phyloP scores from a whole-genome alignment of 257 asterid genomes.

The Solanum tarapatanum region DNA sequence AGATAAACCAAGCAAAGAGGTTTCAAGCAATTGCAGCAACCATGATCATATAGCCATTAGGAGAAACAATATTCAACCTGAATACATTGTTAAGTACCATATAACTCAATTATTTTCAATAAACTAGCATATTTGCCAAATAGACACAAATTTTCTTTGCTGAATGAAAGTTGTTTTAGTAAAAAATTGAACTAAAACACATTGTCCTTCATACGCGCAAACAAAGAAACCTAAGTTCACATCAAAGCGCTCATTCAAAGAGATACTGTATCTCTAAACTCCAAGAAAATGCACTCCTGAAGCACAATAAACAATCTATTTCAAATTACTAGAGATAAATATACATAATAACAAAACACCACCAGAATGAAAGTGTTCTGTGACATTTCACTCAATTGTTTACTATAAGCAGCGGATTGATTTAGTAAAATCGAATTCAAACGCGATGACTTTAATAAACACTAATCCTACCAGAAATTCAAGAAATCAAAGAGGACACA shows the following conservation, averaged over 20 bases:
- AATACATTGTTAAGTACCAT: not conserved
- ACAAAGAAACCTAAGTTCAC: not conserved
- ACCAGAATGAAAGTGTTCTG: not conserved
- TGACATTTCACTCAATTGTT: not conserved
- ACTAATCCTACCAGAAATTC: not conserved
- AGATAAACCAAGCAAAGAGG: not conserved
- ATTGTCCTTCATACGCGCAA: not conserved
- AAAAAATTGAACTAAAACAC: not conserved
- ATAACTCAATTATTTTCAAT: not conserved
- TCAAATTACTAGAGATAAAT: not conserved
- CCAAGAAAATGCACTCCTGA: not conserved
- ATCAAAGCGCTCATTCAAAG: not conserved
- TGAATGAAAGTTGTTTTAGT: not conserved
- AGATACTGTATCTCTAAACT: not conserved
- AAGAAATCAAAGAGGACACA: not conserved
- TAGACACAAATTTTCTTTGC: not conserved
- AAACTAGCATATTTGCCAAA: not conserved
- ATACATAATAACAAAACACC: not conserved
- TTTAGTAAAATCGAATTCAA: not conserved
- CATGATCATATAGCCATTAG: not conserved
- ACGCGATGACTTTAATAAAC: not conserved
- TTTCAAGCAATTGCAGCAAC: not conserved
- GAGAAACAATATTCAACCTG: not conserved
- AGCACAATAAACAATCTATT: not conserved
- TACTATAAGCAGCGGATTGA: not conserved